Conservation (phyloP, 148 eudicot genomes). For the Pouteria glomerata region DNA sequence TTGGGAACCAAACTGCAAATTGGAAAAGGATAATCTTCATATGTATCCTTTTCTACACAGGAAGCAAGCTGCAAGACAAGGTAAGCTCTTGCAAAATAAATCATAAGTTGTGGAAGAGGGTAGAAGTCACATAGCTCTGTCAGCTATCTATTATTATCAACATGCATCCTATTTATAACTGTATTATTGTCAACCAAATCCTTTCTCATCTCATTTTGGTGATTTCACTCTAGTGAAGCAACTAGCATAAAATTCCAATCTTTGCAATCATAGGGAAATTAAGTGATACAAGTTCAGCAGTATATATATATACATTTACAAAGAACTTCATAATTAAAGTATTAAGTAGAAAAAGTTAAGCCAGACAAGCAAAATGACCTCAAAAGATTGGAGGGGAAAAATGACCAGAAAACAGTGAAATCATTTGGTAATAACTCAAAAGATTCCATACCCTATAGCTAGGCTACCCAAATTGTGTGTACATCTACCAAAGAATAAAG, state of each 20-base stretch:
- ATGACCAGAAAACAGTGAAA: not conserved
- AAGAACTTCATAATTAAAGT: not conserved
- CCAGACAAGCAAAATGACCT: not conserved
- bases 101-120: not conserved
- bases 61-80: not conserved
- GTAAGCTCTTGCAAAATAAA: not conserved
- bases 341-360: not conserved
- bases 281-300: conserved; percentile 4
- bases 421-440: not conserved
- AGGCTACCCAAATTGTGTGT: not conserved
- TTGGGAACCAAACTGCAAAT: too few relatives aligned
- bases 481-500: not conserved
- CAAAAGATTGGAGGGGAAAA: not conserved
- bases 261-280: not conserved
- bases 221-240: not conserved
- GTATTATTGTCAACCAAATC: not conserved
- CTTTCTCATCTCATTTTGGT: not conserved
- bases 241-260: not conserved
- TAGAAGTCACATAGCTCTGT: not conserved
- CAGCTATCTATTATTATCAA: too few relatives aligned
- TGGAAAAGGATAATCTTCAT: too few relatives aligned
- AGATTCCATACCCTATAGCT: not conserved
- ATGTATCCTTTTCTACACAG: not conserved
- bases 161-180: too few relatives aligned
- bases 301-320: not conserved